A percentile compares a stretch with the other conserved stretches of the same genome.
These are phyloP conservation scores for Cercospora sp. DNA, from an alignment of 2,329 filamentous ascomycete genomes.

Conservation along the genomic window DNA sequence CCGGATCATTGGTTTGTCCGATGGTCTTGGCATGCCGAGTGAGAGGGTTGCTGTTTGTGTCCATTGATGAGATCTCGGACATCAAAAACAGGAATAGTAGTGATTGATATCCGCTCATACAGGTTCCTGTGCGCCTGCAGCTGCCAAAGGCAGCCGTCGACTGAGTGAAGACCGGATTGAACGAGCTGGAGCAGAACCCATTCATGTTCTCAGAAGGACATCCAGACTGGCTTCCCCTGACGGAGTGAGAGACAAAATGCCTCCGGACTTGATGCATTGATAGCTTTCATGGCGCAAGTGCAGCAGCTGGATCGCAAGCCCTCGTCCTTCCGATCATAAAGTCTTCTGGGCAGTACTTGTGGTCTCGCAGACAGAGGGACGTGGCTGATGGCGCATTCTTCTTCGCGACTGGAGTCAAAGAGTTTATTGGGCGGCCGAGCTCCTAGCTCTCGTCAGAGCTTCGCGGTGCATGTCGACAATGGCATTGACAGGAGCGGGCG, in stretches of 20 bases:
- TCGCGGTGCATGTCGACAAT: neutral
- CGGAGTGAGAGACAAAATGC: neutral
- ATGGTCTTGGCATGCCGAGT: conserved; percentile 1
- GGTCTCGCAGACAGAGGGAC: neutral
- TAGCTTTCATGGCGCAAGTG: neutral
- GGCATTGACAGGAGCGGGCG: neutral
- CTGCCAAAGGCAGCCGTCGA: neutral
- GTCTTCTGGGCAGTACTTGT: neutral
- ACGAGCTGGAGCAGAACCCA: neutral
- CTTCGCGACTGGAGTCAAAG: neutral
- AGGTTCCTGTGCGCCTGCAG: neutral
- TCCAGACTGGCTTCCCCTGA: neutral
- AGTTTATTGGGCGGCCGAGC: neutral
- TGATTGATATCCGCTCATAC: neutral
- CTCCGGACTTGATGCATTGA: neutral
- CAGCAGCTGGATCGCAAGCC: neutral
- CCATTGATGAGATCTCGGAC: neutral
- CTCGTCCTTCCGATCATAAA: neutral
- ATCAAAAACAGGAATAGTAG: neutral
- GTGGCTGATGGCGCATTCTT: neutral
- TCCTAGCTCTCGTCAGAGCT: neutral
- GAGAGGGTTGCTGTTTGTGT: neutral
- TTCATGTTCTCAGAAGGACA: neutral
- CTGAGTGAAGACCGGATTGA: neutral
- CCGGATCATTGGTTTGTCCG: conserved; percentile 16